Conservation (phyloP, 2,329 filamentous ascomycete species). For the Penicillium thymicola region DNA sequence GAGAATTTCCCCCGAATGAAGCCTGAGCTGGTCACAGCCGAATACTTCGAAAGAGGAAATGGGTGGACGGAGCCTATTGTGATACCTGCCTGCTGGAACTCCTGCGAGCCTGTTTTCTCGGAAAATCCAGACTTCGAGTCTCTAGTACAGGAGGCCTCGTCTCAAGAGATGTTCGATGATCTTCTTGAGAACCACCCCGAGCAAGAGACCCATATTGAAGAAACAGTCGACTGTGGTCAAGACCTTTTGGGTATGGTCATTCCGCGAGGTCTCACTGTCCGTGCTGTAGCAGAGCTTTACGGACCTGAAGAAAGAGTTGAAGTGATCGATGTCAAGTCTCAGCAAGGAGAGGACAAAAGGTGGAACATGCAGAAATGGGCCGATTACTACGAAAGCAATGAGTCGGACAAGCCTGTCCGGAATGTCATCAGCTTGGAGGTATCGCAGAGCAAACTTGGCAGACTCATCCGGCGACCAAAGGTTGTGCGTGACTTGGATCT, state of each 20-base stretch:
- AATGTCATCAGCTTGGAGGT: constrained; percentile 70
- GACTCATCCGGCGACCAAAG: constrained; percentile 60
- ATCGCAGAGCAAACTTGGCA: constrained; percentile 61
- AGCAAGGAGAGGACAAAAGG: constrained; percentile 61
- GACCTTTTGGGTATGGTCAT: constrained; percentile 68
- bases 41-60: constrained; percentile 61
- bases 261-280: constrained; percentile 61
- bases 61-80: constrained; percentile 66
- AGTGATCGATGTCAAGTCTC: constrained; percentile 68
- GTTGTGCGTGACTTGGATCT: constrained; percentile 61
- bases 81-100: constrained; percentile 61
- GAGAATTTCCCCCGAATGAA: constrained; percentile 63
- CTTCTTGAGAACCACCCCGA: constrained; percentile 33
- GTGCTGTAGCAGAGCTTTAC: constrained; percentile 61
- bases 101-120: constrained; percentile 43
- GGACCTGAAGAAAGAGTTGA: constrained; percentile 61
- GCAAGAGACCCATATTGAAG: constrained; percentile 30
- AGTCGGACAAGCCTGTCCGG: constrained; percentile 56
- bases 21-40: constrained; percentile 60
- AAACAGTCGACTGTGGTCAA: constrained; percentile 59
- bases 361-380: constrained; percentile 67
- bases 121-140: constrained; percentile 25
- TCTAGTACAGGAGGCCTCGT: constrained; percentile 35
- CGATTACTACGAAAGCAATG: constrained; percentile 62
- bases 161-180: constrained; percentile 42